Conservation (phyloP, 192 early-diverging fungal genomes). For the Entomortierella beljakovae region DNA sequence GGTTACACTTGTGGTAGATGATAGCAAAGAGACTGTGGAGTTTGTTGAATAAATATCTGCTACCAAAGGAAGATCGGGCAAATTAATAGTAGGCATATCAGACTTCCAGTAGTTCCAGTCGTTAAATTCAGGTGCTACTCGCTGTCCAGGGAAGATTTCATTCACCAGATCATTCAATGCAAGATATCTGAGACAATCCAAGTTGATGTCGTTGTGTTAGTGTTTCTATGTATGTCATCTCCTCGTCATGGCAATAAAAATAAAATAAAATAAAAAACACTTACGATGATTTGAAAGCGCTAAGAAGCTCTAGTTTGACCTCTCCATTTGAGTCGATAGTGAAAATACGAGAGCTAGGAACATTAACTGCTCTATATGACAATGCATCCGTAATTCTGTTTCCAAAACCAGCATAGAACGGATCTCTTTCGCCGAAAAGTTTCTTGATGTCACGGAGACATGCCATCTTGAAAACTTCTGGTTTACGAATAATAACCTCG, state of each 20-base stretch:
- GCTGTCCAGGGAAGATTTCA: conserved; percentile 87
- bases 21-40: conserved; percentile 32
- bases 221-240: too few relatives aligned
- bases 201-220: too few relatives aligned
- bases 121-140: conserved; percentile 77
- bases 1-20: conserved; percentile 32
- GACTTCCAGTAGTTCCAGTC: conserved; percentile 89
- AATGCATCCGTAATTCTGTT: conserved; percentile 98
- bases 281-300: conserved; percentile 86
- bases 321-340: conserved; percentile 95
- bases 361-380: conserved; percentile 93
- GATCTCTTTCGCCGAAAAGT: conserved; percentile 83
- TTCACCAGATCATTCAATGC: conserved; percentile 95
- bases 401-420: conserved; percentile 97
- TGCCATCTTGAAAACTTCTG: conserved; percentile 97
- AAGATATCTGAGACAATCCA: conserved; percentile 60
- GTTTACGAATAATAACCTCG: conserved; percentile 94
- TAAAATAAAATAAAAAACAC: too few relatives aligned
- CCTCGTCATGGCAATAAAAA: too few relatives aligned
- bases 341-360: conserved; percentile 94
- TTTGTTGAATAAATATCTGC: conserved; percentile 30
- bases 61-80: conserved; percentile 53
- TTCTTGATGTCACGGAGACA: conserved; percentile 92
- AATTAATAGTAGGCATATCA: conserved; percentile 61
- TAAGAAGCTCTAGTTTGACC: conserved; percentile 89